Percentiles rank a stretch among this genome's conserved stretches.
Conservation (phyloP, 805 yeast genomes). For the Yarrowia sp. region DNA sequence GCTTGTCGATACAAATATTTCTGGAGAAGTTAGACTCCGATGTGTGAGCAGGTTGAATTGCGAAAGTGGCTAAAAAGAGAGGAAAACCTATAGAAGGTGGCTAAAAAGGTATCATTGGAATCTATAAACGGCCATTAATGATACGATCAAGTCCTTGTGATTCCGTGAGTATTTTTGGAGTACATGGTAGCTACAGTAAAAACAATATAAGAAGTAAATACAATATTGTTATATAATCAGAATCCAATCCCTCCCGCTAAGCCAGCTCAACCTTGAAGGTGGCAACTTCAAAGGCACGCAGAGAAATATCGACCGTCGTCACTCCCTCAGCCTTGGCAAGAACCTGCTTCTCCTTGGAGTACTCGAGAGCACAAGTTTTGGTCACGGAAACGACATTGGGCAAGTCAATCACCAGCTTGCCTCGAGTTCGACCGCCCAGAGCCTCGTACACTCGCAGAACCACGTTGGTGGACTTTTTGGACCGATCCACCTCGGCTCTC, state of each 20-base stretch:
- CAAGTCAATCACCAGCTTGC: conserved; percentile 32
- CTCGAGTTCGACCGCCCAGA: conserved; percentile 72
- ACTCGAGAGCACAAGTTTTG: conserved; percentile 15
- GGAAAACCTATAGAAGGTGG: no score
- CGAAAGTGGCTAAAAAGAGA: no score
- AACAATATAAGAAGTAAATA: no score
- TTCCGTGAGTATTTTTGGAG: no score
- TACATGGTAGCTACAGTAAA: no score
- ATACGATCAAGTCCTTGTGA: no score
- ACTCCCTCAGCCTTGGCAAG: conserved; percentile 3
- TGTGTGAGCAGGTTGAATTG: no score
- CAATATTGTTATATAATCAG: no score
- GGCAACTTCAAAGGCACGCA: conserved; percentile 26
- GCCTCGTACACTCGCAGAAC: conserved; percentile 80
- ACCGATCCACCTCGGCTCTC: conserved; percentile 49
- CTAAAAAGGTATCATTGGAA: no score
- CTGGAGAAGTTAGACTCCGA: no score
- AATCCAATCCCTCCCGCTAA: neutral
- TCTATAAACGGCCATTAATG: no score
- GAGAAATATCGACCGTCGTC: neutral
- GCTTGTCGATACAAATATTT: no score
- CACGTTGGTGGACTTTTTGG: conserved; percentile 47
- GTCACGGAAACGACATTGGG: conserved; percentile 20
- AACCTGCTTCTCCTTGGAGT: conserved; percentile 25
- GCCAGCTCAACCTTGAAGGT: conserved; percentile 11